Conservation (phyloP, 2,329 filamentous ascomycete genomes). For the Akanthomyces dipterigenus region DNA sequence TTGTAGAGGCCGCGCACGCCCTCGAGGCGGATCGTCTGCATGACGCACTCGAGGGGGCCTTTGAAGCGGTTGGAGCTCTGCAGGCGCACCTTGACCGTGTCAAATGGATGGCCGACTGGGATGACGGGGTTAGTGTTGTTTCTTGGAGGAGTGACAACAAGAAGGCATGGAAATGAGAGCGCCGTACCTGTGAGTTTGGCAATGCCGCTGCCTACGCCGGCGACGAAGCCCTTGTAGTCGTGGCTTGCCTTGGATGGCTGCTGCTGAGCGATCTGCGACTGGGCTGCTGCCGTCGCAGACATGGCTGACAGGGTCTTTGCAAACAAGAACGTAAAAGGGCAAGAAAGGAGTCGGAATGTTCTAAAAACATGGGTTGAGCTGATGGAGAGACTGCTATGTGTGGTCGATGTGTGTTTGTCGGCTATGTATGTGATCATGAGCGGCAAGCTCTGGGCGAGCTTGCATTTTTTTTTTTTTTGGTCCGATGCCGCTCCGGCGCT, state of each 20-base stretch:
- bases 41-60: slow-evolving; percentile 78
- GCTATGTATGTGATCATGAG: neutral
- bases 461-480: neutral
- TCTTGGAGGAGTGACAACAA: neutral
- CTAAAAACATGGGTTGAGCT: neutral
- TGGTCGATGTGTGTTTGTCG: neutral
- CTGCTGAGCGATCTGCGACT: slow-evolving; percentile 25
- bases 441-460: neutral
- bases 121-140: slow-evolving; percentile 6
- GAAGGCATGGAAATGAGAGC: neutral
- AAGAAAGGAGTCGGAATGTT: neutral
- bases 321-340: neutral
- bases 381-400: too few species aligned
- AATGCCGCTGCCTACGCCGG: slow-evolving; percentile 90
- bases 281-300: neutral
- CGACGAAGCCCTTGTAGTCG: slow-evolving; percentile 92
- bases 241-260: slow-evolving; percentile 22
- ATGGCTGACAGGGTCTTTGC: neutral
- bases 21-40: slow-evolving; percentile 80
- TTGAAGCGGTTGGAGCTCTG: slow-evolving; percentile 78
- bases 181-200: slow-evolving; percentile 71
- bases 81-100: slow-evolving; percentile 92
- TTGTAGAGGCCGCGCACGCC: slow-evolving; percentile 86
- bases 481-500: neutral
- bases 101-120: slow-evolving; percentile 68